phyloP scores from a whole-genome alignment of 257 asterid species.

The Misopates orontium region DNA sequence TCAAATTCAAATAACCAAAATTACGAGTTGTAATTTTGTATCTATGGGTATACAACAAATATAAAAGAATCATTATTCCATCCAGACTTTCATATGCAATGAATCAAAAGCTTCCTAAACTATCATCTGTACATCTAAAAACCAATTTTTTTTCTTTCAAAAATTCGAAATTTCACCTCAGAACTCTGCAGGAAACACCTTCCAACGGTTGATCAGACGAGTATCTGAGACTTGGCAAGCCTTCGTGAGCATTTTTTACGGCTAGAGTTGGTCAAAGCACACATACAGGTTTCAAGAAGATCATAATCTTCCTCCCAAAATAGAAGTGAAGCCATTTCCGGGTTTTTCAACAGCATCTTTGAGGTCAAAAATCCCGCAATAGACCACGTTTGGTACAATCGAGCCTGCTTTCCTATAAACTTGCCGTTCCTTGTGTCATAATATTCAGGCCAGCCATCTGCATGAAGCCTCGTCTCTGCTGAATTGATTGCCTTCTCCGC shows the following conservation, averaged over 20 bases:
- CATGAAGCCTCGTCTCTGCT: conserved; percentile 52
- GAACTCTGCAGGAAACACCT: conserved; percentile 82
- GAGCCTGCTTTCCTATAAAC: conserved; percentile 66
- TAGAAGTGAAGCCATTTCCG: conserved; percentile 52
- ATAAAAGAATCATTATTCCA: not conserved
- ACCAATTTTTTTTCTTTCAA: not conserved
- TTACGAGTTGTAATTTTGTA: not conserved
- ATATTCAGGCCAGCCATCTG: conserved; percentile 72
- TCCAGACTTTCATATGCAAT: not conserved
- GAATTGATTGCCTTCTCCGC: conserved; percentile 53
- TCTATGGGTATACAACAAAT: not conserved
- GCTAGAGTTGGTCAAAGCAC: conserved; percentile 57
- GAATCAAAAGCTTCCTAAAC: not conserved
- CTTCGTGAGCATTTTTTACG: conserved; percentile 66
- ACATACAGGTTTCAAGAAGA: conserved; percentile 67
- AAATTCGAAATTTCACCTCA: conserved; percentile 32
- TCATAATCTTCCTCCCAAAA: conserved; percentile 76
- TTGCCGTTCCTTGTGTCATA: conserved; percentile 62
- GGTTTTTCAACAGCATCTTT: conserved; percentile 59
- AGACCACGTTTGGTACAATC: conserved; percentile 69
- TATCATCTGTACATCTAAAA: not conserved
- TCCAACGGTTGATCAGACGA: conserved; percentile 49
- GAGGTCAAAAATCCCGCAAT: conserved; percentile 68
- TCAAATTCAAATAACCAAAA: not conserved
- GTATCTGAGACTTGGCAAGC: conserved; percentile 72